Evolutionary conservation across 2,329 filamentous ascomycete species (phyloP).

Genomic region (Zalaria sp.): DNA sequence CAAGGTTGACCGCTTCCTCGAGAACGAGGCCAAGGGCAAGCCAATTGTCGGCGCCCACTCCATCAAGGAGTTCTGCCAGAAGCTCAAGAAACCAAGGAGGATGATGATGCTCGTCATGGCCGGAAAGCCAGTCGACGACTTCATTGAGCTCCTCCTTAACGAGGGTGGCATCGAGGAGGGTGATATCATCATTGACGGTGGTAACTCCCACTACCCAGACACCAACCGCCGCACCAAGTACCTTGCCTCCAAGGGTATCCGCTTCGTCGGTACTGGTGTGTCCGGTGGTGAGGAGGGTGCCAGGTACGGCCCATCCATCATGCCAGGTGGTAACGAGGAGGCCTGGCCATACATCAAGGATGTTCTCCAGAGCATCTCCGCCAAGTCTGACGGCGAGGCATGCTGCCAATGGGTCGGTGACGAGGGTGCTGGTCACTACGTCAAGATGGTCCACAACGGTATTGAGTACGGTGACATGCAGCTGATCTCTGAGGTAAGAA

Average conservation of each 20-base stretch:
- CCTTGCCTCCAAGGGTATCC: conserved; percentile 72
- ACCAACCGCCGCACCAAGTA: conserved; percentile 94
- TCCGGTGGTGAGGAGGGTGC: conserved; percentile 99
- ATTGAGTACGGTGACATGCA: conserved; percentile 99
- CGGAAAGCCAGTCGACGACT: conserved; percentile 93
- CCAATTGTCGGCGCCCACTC: conserved; percentile 86
- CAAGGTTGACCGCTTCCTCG: conserved; percentile 68
- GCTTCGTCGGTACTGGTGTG: conserved; percentile 93
- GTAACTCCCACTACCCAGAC: conserved; percentile 98
- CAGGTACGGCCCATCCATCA: conserved; percentile 90
- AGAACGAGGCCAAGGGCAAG: conserved; percentile 52
- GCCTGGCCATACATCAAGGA: conserved; percentile 98
- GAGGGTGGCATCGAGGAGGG: conserved; percentile 57
- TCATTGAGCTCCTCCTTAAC: conserved; percentile 81
- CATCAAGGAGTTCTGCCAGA: conserved; percentile 85
- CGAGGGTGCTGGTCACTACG: conserved; percentile 98
- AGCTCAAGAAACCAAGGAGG: conserved; percentile 93
- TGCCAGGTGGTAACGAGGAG: conserved; percentile 97
- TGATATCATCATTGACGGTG: conserved; percentile 98
- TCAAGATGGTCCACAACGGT: conserved; percentile 99
- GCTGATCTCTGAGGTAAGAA: conserved; percentile 86
- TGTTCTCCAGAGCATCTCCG: conserved; percentile 93
- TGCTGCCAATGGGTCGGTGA: conserved; percentile 99
- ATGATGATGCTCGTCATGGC: conserved; percentile 99
- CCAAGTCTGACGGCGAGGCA: conserved; percentile 92